These are phyloP conservation scores for Xylaria acuta DNA, from an alignment of 495 filamentous ascomycete species.

Conservation along the genomic window DNA sequence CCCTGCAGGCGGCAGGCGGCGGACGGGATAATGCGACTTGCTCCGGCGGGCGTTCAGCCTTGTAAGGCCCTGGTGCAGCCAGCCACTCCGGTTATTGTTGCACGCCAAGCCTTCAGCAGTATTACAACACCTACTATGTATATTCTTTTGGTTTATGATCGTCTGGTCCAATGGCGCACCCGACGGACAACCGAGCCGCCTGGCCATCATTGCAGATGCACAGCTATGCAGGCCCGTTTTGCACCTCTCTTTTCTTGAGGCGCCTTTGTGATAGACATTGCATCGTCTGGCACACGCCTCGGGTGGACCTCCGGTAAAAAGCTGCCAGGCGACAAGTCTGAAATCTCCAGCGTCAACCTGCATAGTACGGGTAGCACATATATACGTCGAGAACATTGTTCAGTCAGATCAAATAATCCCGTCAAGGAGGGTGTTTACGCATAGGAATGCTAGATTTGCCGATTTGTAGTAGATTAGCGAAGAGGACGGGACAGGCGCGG, in stretches of 20 bases:
- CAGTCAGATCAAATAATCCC: background rate
- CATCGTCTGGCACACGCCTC: background rate
- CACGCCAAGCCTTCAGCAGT: constrained; percentile 19
- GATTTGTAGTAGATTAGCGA: constrained; percentile 12
- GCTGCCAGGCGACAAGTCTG: background rate
- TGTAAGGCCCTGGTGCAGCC: constrained; percentile 23
- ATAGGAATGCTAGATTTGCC: background rate
- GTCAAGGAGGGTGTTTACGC: background rate
- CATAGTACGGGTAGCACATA: background rate
- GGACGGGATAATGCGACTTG: background rate
- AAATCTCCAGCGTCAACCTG: background rate
- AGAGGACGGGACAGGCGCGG: background rate
- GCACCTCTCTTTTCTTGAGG: background rate
- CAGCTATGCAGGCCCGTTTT: background rate
- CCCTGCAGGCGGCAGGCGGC: constrained; percentile 13
- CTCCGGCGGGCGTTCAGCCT: constrained; percentile 24
- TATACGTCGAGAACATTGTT: background rate
- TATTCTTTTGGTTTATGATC: background rate
- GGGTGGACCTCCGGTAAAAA: background rate
- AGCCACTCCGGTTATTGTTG: constrained; percentile 2
- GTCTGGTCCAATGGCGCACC: constrained; percentile 11
- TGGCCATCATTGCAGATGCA: constrained; percentile 9
- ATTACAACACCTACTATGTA: background rate
- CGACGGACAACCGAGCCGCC: constrained; percentile 11
- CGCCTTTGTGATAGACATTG: background rate